These are phyloP conservation scores for Blastocystis sp. DNA, from an alignment of 352 stramenopile species.

Conservation along the genomic window DNA sequence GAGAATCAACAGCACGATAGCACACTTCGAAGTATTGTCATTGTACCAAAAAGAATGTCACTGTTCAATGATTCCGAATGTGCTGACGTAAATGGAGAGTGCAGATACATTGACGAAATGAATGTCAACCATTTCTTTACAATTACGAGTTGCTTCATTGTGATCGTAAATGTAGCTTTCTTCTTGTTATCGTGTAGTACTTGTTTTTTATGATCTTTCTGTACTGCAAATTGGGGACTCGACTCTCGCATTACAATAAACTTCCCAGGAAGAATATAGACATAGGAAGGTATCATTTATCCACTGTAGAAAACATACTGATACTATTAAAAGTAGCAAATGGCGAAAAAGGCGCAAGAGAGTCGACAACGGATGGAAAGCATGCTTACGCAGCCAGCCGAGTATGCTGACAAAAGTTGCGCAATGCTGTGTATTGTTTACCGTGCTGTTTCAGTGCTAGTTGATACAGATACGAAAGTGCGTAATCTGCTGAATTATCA, in stretches of 20 bases:
- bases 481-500: constrained; percentile 29
- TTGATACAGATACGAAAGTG: not conserved
- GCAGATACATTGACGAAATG: constrained; percentile 36
- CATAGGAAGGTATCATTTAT: not conserved
- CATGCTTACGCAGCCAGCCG: not conserved
- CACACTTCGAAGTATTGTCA: too few species aligned
- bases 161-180: not conserved
- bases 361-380: constrained; percentile 25
- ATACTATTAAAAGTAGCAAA: constrained; percentile 8
- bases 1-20: too few species aligned
- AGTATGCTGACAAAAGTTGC: constrained; percentile 15
- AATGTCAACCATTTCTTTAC: constrained; percentile 46
- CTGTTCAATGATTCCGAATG: constrained; percentile 37
- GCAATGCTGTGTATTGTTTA: not conserved
- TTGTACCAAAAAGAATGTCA: not conserved
- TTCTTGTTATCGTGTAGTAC: not conserved
- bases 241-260: constrained; percentile 48
- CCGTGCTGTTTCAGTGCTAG: not conserved
- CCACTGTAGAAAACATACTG: not conserved
- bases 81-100: constrained; percentile 25
- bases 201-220: constrained; percentile 27
- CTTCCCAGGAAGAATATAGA: constrained; percentile 20
- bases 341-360: constrained; percentile 19
- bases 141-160: not conserved
- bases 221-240: not conserved